These are phyloP conservation scores for Boletus pseudopeckii DNA, from an alignment of 768 basidiomycete genomes.

Conservation along the genomic window DNA sequence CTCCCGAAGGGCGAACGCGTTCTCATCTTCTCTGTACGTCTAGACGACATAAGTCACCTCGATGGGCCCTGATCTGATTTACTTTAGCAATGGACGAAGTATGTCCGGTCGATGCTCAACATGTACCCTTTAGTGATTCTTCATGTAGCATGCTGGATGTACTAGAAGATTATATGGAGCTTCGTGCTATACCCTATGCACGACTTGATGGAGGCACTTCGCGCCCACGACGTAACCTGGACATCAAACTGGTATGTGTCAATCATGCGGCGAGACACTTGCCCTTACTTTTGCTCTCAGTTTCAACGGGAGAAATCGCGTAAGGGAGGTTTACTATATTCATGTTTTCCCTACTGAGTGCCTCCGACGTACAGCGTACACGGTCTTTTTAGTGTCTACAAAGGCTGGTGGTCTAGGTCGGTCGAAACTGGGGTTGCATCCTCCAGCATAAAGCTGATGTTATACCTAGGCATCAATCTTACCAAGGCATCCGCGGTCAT, in stretches of 20 bases:
- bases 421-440: constrained; percentile 1
- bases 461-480: constrained; percentile 64
- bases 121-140: neutral
- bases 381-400: constrained; percentile 69
- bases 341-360: constrained; percentile 2
- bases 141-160: constrained; percentile 59
- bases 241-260: constrained; percentile 50
- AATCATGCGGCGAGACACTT: neutral
- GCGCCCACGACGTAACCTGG: constrained; percentile 52
- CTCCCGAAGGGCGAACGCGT: constrained; percentile 61
- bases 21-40: constrained; percentile 62
- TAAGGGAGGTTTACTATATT: constrained; percentile 26
- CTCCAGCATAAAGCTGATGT: constrained; percentile 17
- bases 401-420: constrained; percentile 68
- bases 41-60: neutral
- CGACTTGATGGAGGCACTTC: constrained; percentile 55
- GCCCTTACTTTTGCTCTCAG: constrained; percentile 24
- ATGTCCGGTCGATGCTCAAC: neutral
- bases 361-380: constrained; percentile 40
- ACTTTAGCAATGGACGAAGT: constrained; percentile 59
- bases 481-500: constrained; percentile 79
- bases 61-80: constrained; percentile 4
- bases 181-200: constrained; percentile 57
- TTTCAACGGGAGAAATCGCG: constrained; percentile 60
- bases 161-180: constrained; percentile 62